Conservation (phyloP, 1,139 yeast species). For the Suhomyces ambrosiae region DNA sequence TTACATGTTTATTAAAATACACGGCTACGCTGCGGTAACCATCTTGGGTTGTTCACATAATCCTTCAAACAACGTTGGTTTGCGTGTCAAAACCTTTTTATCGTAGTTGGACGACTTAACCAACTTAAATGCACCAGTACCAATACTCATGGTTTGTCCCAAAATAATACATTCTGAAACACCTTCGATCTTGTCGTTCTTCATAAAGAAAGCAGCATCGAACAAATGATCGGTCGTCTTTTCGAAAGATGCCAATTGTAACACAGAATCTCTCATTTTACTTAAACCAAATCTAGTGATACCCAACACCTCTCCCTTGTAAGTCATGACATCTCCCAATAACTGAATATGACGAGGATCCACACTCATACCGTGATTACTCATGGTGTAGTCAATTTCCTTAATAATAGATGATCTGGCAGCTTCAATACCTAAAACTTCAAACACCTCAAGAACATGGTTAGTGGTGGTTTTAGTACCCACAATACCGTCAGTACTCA, state of each 20-base stretch:
- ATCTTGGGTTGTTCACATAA: constrained; percentile 33
- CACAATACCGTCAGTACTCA: constrained; percentile 96
- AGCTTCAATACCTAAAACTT: constrained; percentile 96
- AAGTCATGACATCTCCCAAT: constrained; percentile 98
- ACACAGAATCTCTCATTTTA: constrained; percentile 97
- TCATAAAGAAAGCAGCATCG: constrained; percentile 98
- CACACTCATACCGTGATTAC: constrained; percentile 99
- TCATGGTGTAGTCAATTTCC: constrained; percentile 97
- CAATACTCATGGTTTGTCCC: constrained; percentile 97
- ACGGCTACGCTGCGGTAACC: constrained; percentile 16
- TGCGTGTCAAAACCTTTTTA: constrained; percentile 47
- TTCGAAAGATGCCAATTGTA: constrained; percentile 96
- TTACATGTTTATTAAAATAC: constrained; percentile 2
- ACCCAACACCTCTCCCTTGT: constrained; percentile 97
- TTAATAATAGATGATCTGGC: constrained; percentile 90
- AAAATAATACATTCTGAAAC: constrained; percentile 96
- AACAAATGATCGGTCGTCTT: constrained; percentile 98
- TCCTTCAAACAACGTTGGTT: constrained; percentile 64
- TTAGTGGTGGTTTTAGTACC: constrained; percentile 88
- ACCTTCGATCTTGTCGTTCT: constrained; percentile 93
- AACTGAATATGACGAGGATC: constrained; percentile 99
- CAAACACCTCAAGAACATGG: constrained; percentile 86
- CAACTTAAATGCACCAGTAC: constrained; percentile 94
- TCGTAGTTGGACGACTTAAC: constrained; percentile 58
- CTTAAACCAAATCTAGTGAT: constrained; percentile 97